phyloP scores from a whole-genome alignment of 2,329 filamentous ascomycete genomes.

The Pyricularia sp. region DNA sequence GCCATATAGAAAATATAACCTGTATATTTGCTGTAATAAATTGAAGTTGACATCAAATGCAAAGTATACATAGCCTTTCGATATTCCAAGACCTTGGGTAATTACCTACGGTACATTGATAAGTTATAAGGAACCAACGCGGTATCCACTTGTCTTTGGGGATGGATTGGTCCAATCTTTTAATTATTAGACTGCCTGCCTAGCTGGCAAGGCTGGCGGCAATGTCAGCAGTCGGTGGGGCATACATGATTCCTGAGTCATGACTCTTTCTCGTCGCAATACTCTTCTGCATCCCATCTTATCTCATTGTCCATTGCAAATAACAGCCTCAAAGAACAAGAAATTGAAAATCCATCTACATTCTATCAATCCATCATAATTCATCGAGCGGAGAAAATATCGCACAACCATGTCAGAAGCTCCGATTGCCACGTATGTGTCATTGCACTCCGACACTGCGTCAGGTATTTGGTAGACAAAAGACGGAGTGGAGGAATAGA shows the following conservation, averaged over 20 bases:
- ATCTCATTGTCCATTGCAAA: background rate
- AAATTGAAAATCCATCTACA: background rate
- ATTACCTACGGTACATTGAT: too few relatives aligned
- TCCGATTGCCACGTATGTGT: slow-evolving; percentile 61
- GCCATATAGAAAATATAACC: background rate
- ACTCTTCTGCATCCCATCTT: background rate
- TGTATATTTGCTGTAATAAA: background rate
- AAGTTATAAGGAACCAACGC: background rate
- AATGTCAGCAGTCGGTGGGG: background rate
- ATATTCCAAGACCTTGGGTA: too few relatives aligned
- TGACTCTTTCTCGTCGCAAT: background rate
- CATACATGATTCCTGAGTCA: too few relatives aligned
- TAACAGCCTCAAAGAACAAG: background rate
- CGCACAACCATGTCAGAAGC: slow-evolving; percentile 20
- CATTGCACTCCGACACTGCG: slow-evolving; percentile 61
- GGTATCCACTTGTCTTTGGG: background rate
- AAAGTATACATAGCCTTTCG: too few relatives aligned
- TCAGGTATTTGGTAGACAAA: slow-evolving; percentile 10
- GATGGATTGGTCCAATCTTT: background rate
- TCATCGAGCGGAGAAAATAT: background rate
- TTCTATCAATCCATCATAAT: background rate
- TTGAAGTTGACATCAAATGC: background rate
- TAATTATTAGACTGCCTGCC: too few relatives aligned
- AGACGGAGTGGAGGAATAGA: background rate
- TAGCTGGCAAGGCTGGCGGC: background rate